phyloP scores from a whole-genome alignment of 225 moss, liverwort and hornwort genomes.

The Physcomitrellopsis africana region DNA sequence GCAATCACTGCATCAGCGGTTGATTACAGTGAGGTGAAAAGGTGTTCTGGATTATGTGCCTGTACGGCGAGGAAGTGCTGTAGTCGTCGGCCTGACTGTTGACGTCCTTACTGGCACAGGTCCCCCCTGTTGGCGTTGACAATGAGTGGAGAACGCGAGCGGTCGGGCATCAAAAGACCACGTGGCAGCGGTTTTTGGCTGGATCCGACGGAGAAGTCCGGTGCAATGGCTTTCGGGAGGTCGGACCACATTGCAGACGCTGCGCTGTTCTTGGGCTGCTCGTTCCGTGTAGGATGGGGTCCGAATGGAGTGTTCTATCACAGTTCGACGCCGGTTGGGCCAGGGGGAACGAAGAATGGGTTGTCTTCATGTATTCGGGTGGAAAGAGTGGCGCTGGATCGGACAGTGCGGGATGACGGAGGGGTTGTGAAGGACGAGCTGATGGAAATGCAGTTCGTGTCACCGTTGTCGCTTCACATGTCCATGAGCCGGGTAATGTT shows the following conservation, averaged over 20 bases:
- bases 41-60: background rate
- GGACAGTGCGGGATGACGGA: slow-evolving; percentile 77
- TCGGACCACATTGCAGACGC: slow-evolving; percentile 93
- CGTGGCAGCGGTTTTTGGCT: slow-evolving; percentile 67
- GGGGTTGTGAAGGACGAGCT: slow-evolving; percentile 74
- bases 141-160: slow-evolving; percentile 54
- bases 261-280: slow-evolving; percentile 87
- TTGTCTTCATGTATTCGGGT: slow-evolving; percentile 75
- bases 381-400: slow-evolving; percentile 85
- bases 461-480: slow-evolving; percentile 86
- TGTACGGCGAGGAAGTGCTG: background rate
- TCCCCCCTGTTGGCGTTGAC: slow-evolving; percentile 58
- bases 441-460: slow-evolving; percentile 86
- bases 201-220: slow-evolving; percentile 60
- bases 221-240: slow-evolving; percentile 57
- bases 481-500: slow-evolving; percentile 74
- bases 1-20: background rate
- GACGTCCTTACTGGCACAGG: slow-evolving; percentile 32
- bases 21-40: background rate
- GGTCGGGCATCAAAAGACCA: slow-evolving; percentile 53
- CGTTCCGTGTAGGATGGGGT: slow-evolving; percentile 98
- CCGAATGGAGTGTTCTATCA: slow-evolving; percentile 89
- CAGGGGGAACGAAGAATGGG: slow-evolving; percentile 51
- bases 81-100: background rate
- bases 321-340: slow-evolving; percentile 60